These are phyloP conservation scores for Tarenaya hassleriana DNA, from an alignment of 345 rosid genomes.

Conservation along the genomic window DNA sequence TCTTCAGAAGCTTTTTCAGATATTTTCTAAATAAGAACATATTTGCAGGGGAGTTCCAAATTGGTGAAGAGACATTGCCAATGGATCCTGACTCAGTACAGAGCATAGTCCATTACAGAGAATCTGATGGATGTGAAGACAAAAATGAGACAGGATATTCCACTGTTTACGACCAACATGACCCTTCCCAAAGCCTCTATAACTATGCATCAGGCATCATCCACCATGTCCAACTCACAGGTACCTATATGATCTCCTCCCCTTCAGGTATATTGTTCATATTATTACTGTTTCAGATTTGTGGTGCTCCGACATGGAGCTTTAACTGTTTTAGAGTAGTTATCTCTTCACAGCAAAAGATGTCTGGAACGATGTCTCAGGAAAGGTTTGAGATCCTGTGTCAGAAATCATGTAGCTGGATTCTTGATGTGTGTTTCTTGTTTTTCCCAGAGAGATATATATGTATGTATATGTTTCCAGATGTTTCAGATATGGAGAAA, in stretches of 20 bases:
- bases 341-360: too few relatives aligned
- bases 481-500: too few relatives aligned
- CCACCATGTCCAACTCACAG: conserved; percentile 71
- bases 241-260: conserved; percentile 20
- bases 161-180: conserved; percentile 54
- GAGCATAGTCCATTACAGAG: conserved; percentile 59
- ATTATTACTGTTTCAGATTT: too few relatives aligned
- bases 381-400: too few relatives aligned
- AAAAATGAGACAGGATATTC: conserved; percentile 45
- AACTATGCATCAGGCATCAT: conserved; percentile 84
- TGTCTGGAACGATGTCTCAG: too few relatives aligned
- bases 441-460: neutral
- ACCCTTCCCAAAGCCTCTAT: conserved; percentile 48
- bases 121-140: conserved; percentile 18
- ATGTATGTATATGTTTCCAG: too few relatives aligned
- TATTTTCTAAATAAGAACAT: conserved; percentile 1
- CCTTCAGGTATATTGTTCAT: too few relatives aligned
- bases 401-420: neutral
- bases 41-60: conserved; percentile 52
- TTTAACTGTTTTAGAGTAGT: too few relatives aligned
- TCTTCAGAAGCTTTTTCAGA: neutral
- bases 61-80: conserved; percentile 41
- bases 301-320: too few relatives aligned
- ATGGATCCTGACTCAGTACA: conserved; percentile 43
- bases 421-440: conserved; percentile 1